A percentile compares a stretch with the other conserved stretches of the same genome.
These are phyloP conservation scores for Hypoxylon sp. DNA, from an alignment of 2,329 filamentous ascomycete genomes.

Conservation along the genomic window DNA sequence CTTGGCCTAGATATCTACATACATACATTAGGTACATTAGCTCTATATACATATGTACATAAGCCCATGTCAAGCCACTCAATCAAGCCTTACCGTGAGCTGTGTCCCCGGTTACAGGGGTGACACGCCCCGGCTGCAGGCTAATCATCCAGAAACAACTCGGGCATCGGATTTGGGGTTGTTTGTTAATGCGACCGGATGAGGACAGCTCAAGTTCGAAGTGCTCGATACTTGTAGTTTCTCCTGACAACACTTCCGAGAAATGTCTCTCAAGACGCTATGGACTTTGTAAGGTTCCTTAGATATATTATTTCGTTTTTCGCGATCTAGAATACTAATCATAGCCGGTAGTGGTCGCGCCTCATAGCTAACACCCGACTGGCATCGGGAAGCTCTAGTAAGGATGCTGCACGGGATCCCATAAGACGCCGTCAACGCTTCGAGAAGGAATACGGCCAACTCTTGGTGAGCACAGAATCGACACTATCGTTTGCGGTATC, in stretches of 20 bases:
- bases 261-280: conserved; percentile 63
- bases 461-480: conserved; percentile 62
- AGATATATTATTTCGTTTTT: background rate
- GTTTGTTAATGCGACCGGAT: conserved; percentile 36
- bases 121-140: conserved; percentile 17
- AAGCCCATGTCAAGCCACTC: background rate
- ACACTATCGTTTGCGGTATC: background rate
- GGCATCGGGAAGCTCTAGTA: conserved; percentile 66
- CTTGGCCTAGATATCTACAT: background rate
- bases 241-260: conserved; percentile 45
- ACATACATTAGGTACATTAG: background rate
- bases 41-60: background rate
- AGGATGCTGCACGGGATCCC: conserved; percentile 72
- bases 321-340: conserved; percentile 32
- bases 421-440: conserved; percentile 74
- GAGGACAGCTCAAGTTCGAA: conserved; percentile 13
- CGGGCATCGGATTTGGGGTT: conserved; percentile 32
- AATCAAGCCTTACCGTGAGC: background rate
- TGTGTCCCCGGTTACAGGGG: conserved; percentile 17
- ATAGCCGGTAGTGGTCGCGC: conserved; percentile 70
- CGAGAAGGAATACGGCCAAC: conserved; percentile 73
- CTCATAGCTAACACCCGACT: conserved; percentile 73
- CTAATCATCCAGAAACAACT: conserved; percentile 40
- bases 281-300: conserved; percentile 67
- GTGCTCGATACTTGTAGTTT: conserved; percentile 21